Conservation (phyloP, 2,329 filamentous ascomycete species). For the Didymella pomorum region DNA sequence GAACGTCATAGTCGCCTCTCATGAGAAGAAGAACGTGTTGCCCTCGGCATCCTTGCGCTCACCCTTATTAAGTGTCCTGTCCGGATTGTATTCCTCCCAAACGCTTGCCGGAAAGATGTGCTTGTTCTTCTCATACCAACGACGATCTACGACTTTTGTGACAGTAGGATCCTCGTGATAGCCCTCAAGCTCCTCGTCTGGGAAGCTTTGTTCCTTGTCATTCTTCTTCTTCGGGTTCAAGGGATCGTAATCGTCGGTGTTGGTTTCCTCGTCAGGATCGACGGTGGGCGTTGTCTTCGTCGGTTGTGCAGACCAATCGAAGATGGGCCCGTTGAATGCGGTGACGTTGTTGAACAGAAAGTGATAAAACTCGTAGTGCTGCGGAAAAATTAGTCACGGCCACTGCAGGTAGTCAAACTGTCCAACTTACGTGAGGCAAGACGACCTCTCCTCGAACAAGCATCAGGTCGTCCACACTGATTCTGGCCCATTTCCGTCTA, state of each 20-base stretch:
- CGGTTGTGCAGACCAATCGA: conserved; percentile 72
- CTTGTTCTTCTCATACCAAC: conserved; percentile 98
- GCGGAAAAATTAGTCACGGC: conserved; percentile 26
- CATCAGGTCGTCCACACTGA: conserved; percentile 95
- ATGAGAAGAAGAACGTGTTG: conserved; percentile 81
- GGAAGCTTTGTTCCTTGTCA: conserved; percentile 42
- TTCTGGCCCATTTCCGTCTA: conserved; percentile 85
- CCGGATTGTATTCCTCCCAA: conserved; percentile 94
- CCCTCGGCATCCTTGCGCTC: conserved; percentile 84
- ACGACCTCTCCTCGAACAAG: conserved; percentile 90
- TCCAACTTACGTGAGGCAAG: conserved; percentile 78
- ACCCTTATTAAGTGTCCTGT: conserved; percentile 80
- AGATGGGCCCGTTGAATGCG: conserved; percentile 78
- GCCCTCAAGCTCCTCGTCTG: conserved; percentile 71
- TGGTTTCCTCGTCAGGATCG: conserved; percentile 24
- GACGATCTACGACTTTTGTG: conserved; percentile 93
- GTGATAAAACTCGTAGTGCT: conserved; percentile 98
- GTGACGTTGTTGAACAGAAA: conserved; percentile 89
- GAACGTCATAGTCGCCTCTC: conserved; percentile 2
- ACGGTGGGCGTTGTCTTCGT: conserved; percentile 52
- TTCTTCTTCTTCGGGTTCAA: conserved; percentile 50
- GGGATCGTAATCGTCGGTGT: conserved; percentile 51
- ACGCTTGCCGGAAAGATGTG: conserved; percentile 96
- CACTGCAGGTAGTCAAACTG: no score
- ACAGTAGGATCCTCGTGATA: conserved; percentile 76